These are phyloP conservation scores for Berkeleyomyces rouxiae DNA, from an alignment of 2,329 filamentous ascomycete species.

Conservation along the genomic window DNA sequence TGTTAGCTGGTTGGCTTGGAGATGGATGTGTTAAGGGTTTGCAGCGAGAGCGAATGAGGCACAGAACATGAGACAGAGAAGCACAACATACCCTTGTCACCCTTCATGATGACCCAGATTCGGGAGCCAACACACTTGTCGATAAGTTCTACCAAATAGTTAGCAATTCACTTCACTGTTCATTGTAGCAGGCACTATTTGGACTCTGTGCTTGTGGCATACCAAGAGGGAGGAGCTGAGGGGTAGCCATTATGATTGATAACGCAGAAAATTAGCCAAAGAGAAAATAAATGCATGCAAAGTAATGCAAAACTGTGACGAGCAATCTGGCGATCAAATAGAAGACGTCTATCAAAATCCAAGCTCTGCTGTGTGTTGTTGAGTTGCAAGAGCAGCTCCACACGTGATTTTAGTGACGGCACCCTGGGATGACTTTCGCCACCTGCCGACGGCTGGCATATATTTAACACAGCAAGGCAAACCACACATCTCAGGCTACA, in stretches of 20 bases:
- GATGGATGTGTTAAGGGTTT: background rate
- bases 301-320: background rate
- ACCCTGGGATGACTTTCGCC: background rate
- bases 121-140: constrained; percentile 96
- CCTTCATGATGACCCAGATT: constrained; percentile 99
- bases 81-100: constrained; percentile 63
- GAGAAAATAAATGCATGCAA: background rate
- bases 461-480: background rate
- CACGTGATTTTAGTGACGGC: background rate
- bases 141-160: constrained; percentile 60
- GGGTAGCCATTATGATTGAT: constrained; percentile 36
- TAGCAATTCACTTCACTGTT: background rate
- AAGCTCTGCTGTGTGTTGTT: background rate
- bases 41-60: too few species aligned
- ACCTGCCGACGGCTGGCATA: background rate
- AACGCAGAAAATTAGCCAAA: background rate
- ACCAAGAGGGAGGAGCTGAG: constrained; percentile 59
- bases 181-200: background rate
- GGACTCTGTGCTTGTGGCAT: constrained; percentile 16
- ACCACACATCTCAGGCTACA: background rate
- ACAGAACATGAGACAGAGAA: background rate
- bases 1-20: constrained; percentile 6
- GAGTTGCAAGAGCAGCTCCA: background rate
- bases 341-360: constrained; percentile 1
- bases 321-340: too few species aligned